Evolutionary conservation across 73 alveolate genomes (phyloP).

Genomic region (Durusdinium trenchii): DNA sequence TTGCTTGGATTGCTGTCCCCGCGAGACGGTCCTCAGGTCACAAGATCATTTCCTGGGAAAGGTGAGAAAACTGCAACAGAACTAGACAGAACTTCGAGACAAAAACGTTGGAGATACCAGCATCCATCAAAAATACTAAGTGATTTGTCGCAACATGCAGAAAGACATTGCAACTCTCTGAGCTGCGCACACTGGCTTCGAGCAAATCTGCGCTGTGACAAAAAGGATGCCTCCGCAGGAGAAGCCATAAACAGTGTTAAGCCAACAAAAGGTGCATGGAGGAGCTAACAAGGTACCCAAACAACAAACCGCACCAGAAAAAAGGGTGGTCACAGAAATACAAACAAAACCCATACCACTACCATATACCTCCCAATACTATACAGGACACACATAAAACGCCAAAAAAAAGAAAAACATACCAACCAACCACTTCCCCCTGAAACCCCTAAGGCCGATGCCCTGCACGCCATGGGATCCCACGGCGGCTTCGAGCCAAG

Average conservation of each 20-base stretch:
- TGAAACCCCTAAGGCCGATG: background rate
- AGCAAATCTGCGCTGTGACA: conserved; percentile 49
- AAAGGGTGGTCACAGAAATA: too few species aligned
- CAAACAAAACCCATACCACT: too few species aligned
- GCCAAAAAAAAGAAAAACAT: too few species aligned
- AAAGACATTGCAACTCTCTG: too few species aligned
- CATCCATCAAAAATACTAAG: background rate
- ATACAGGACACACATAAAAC: too few species aligned
- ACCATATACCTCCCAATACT: too few species aligned
- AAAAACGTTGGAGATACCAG: background rate
- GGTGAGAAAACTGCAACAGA: background rate
- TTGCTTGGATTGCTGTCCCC: conserved; percentile 21
- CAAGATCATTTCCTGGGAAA: background rate
- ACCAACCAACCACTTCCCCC: background rate
- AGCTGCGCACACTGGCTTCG: conserved; percentile 16
- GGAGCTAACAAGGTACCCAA: too few species aligned
- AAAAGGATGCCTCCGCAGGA: conserved; percentile 27
- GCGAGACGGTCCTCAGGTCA: background rate
- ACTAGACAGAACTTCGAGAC: background rate
- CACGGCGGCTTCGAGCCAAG: conserved; percentile 40
- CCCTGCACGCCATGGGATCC: conserved; percentile 44
- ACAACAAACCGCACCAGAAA: too few species aligned
- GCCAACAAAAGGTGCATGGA: too few species aligned
- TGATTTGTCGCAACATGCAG: background rate
- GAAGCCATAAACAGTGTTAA: too few species aligned